Evolutionary conservation across 2,329 filamentous ascomycete genomes (phyloP).

Genomic region (Canariomyces notabilis): DNA sequence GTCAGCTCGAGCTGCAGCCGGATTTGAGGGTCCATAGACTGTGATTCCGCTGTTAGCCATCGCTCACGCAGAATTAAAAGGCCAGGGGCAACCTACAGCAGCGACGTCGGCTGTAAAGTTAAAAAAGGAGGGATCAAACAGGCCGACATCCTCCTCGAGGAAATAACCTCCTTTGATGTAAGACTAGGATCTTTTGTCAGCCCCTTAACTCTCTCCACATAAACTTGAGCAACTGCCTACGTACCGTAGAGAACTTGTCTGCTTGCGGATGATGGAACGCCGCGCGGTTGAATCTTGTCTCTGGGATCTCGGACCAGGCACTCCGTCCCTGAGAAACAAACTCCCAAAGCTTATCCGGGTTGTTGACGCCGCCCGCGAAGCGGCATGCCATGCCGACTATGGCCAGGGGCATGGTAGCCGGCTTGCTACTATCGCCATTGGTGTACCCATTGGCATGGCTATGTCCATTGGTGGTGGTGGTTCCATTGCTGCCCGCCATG

Average conservation of each 20-base stretch:
- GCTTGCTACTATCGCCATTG: background rate
- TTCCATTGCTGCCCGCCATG: no score
- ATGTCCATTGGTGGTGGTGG: no score
- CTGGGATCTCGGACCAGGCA: conserved; percentile 21
- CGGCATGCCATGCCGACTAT: conserved; percentile 35
- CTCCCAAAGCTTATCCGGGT: conserved; percentile 31
- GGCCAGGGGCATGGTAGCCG: conserved; percentile 25
- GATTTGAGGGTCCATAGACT: conserved; percentile 1
- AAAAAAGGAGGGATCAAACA: conserved; percentile 1
- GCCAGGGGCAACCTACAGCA: background rate
- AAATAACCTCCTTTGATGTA: conserved; percentile 1
- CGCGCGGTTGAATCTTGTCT: conserved; percentile 31
- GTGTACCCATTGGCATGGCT: no score
- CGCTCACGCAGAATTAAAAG: background rate
- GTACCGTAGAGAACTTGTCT: no score
- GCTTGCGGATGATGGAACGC: conserved; percentile 28
- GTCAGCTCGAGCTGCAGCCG: background rate
- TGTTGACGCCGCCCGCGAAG: conserved; percentile 31
- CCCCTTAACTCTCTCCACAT: no score
- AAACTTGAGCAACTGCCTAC: no score
- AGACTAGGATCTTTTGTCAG: background rate
- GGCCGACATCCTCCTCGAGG: background rate
- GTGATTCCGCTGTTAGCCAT: background rate
- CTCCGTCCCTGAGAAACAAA: conserved; percentile 19
- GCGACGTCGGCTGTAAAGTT: background rate